Base-by-base conservation (phyloP, 495 filamentous ascomycete genomes). In the Chaetomium tenue region DNA sequence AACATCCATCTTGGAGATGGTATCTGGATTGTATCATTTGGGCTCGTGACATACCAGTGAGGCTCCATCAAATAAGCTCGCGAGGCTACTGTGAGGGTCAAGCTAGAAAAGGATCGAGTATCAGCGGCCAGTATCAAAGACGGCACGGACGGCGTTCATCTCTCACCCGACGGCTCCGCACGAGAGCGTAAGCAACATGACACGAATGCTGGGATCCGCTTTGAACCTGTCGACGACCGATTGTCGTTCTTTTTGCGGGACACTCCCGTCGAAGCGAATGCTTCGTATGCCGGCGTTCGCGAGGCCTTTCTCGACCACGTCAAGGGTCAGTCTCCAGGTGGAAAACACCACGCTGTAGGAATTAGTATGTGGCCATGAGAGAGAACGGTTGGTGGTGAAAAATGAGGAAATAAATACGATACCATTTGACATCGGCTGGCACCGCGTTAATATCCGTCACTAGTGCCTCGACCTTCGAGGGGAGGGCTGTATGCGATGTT, bases 81-180 rank as follows among this genome's bases (percentile, higher is more conserved):
- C 5, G 74, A 76, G 4, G 77, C 74, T 12, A 59, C 75, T 1
- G 77, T 77, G 1, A 81, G 64, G 2, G 72, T 75, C 39, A 79
- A 57, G 3, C 76, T 78, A 46, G 28, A 3, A 30, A 30, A 15
- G 52, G 0, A 46, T n/a, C 13, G 2, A 47, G 3, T n/a, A 20
- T 47, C 16, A 47, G 44, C n/a, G 15, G 12, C 15, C 8, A 12
- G n/a, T 1, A n/a, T 4, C 8, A 16, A n/a, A 18, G 15, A 47
- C 44, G 13, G 18, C 44, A 47, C 16, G 15, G 15, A 47, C 15
- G 7, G 8, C n/a, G 44, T 47, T 47, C 7, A 16, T 46, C 42
- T n/a, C 75, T 69, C 44, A 77, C 74, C 77, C 77, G 25, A 75
- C 74, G n/a, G 74, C 74, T 16, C 79, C 79, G 57, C 79, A 81